Evolutionary conservation across 202 grass and related monocot genomes (phyloP), one percentile per base, ranked within the genome.

Genomic region (Bolboschoenoplectus hybrid): DNA sequence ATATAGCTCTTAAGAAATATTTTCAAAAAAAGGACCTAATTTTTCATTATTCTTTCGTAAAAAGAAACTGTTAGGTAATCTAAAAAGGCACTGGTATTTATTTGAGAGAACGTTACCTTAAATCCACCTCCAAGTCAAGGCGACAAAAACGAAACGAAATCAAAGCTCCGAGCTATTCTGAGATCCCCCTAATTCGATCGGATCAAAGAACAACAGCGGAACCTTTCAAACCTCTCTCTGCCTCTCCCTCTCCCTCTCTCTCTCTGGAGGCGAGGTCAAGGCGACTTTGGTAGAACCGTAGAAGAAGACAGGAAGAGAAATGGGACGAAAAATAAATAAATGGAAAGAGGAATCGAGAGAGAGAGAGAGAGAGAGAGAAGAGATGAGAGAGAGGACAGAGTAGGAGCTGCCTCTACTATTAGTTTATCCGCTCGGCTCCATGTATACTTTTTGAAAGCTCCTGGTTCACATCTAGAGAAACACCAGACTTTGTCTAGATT

Each of bases 371-470:
- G 44, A 20, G 12, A 74, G 56, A 85, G 44, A 26, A 0, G 26
- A 26, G 26, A 26, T 26, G 53, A 43, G 41, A 8, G 44, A 20
- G 12, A 78, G 49, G 55, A 17, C 9, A 86, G 50, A 79, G 57
- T 52, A 82, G 63, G 67, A 41, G 67, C 66, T 74, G 20, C 12
- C n/a, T 88, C 78, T 78, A 45, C 58, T 84, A 82, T 81, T 92
- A 85, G 89, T 92, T 87, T 91, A 95, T 95, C 93, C 86, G 63
- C 55, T 70, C 35, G 52, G 67, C 32, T 78, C 43, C 45, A 11
- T 45, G 2, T 63, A 26, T 26, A 45, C 16, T 12, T 45, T 60
- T 64, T 85, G 52, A 49, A 80, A 47, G 45, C 53, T 49, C 62
- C 20, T 0, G 84, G 84, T 86, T 65, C 46, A 86, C 71, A 47